Base-by-base conservation (phyloP, 2,329 filamentous ascomycete species). In the Trichophyton schoenleinii region DNA sequence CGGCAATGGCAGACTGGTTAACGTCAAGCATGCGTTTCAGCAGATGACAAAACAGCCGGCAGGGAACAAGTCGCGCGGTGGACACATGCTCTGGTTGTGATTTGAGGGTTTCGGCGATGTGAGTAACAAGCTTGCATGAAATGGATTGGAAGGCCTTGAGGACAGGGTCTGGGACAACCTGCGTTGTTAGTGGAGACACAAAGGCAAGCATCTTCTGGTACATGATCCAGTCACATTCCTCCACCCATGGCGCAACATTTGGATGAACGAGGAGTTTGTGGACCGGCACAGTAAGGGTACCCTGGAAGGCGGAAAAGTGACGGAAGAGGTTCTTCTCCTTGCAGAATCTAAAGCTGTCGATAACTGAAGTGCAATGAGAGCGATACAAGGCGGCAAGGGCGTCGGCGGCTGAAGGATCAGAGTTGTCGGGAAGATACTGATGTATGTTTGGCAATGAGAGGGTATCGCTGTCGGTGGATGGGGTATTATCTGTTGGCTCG, bases 201-300 rank as follows among this genome's bases (percentile, higher is more conserved):
- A 96, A 95, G 60, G 87, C 86, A 76, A 96, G 91, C 88, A 97
- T 96, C 67, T 91, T 91, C 72, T 97, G 91, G 71, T 99, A 99
- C 77, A 96, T 88, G 38, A 92, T 81, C 76, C 94, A 95, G 72
- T 99, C 94, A 71, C 90, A 96, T 72, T 95, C 88, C 71, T 94
- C 89, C 64, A 99, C 95, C 94, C 94, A 99, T 1, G 87, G 82
- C 2, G 91, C 89, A 61, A 97, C 78, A 61, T 85, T 86, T 1
- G 87, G 85, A 69, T 95, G 85, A 13, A 86, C 85, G 68, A 99
- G 87, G 1, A 99, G 78, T 73, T 95, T 96, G 73, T 96, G 91
- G 2, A 97, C 92, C 4, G 94, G 94, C 74, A 96, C 95, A 0
- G 94, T 99, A 68, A 99, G 82, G 1, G 91, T 97, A 61, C 94